Base-by-base conservation (phyloP, 1,139 yeast genomes). In the Suhomyces terraborum region DNA sequence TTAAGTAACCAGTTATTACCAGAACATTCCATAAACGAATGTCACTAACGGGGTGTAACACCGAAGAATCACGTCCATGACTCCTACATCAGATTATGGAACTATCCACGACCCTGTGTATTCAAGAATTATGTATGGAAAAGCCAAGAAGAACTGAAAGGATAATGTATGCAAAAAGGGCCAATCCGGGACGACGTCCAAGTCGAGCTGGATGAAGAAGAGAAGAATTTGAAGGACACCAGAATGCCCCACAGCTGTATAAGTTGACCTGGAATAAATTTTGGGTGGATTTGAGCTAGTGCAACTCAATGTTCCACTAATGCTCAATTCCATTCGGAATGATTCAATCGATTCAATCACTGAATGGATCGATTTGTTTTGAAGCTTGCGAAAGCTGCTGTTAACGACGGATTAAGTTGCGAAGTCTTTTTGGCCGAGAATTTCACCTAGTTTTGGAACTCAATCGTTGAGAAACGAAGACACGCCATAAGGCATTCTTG, bases 401-500 rank as follows among this genome's bases (percentile, higher is more conserved):
- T n/a, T n/a, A n/a, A n/a, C n/a, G n/a, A n/a, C n/a, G n/a, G n/a
- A n/a, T n/a, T n/a, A n/a, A n/a, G n/a, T n/a, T n/a, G n/a, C n/a
- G n/a, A 22, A n/a, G 8, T 8, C n/a, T 4, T 22, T 6, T 24
- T 24, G 27, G 14, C 8, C n/a, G 16, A 12, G 12, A 12, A 4
- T 24, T 4, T 2, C 2, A 5, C 13, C 13, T 2, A 13, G 3
- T 12, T 12, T 6, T 9, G 8, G 16, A 3, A 24, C n/a, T 24
- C 16, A 24, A 12, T 24, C 27, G 9, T 30, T 28, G 7, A 64
- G 54, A 40, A 64, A 57, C 12, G 68, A 57, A 13, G 65, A 61
- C 2, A 64, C 61, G 9, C 62, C 59, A 37, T 50, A 61, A 3
- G 65, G 44, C 12, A 19, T 27, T 24, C 21, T 32, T 8, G n/a